These are phyloP conservation scores for Aspergillus diversus DNA, from an alignment of 495 filamentous ascomycete species.

Conservation along the genomic window DNA sequence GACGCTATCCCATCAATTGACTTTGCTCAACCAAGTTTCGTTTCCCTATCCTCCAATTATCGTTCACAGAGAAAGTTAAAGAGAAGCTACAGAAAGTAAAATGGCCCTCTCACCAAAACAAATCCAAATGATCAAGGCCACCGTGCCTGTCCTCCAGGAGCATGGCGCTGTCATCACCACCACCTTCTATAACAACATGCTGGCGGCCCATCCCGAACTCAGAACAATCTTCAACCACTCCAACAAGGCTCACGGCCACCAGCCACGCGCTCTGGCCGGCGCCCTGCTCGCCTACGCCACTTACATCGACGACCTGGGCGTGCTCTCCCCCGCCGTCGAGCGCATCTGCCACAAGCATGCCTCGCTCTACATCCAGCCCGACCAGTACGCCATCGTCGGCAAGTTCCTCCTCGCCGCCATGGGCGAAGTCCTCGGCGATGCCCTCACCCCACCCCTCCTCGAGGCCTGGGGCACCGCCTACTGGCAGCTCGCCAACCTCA, in stretches of 20 bases:
- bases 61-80: not conserved
- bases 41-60: not conserved
- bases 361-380: conserved; percentile 68
- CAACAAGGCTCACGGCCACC: conserved; percentile 66
- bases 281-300: conserved; percentile 71
- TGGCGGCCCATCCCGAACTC: conserved; percentile 62
- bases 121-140: conserved; percentile 46
- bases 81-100: not conserved
- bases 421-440: conserved; percentile 66
- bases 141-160: conserved; percentile 58
- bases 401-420: conserved; percentile 70
- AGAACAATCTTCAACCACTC: conserved; percentile 69
- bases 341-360: conserved; percentile 78
- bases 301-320: conserved; percentile 70
- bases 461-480: conserved; percentile 76
- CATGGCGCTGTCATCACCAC: conserved; percentile 69
- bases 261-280: conserved; percentile 65
- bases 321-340: conserved; percentile 64
- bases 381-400: conserved; percentile 70
- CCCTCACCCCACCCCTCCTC: conserved; percentile 65
- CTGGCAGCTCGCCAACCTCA: conserved; percentile 68
- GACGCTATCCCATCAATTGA: no score
- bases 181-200: conserved; percentile 70
- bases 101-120: conserved; percentile 38
- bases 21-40: not conserved